A percentile compares a stretch with the other conserved stretches of the same genome.
phyloP scores from a whole-genome alignment of 2,329 filamentous ascomycete genomes.

The Pezicula radicicola region DNA sequence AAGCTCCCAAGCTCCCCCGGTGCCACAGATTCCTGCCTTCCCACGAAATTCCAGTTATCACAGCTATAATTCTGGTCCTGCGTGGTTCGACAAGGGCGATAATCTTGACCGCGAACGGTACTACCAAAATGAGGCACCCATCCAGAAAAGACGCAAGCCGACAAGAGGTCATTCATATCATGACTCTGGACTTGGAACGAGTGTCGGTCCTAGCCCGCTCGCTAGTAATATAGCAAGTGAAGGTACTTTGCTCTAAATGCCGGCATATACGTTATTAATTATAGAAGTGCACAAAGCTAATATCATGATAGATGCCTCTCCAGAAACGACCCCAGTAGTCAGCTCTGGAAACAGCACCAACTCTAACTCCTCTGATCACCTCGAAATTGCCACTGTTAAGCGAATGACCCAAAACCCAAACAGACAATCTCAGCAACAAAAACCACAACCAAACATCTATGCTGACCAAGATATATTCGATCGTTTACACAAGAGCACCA shows the following conservation, averaged over 20 bases:
- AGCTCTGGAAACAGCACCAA: slow-evolving; percentile 22
- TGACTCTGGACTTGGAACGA: slow-evolving; percentile 24
- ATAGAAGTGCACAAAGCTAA: slow-evolving; percentile 5
- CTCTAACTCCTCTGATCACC: slow-evolving; percentile 21
- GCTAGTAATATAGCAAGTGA: slow-evolving; percentile 22
- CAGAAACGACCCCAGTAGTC: slow-evolving; percentile 7
- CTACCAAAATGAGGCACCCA: slow-evolving; percentile 7
- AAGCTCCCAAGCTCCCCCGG: slow-evolving; percentile 1
- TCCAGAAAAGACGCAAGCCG: slow-evolving; percentile 10
- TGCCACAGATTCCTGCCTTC: slow-evolving; percentile 5
- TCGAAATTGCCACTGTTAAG: slow-evolving; percentile 17
- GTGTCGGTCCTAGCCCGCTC: slow-evolving; percentile 21
- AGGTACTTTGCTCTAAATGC: slow-evolving; percentile 15
- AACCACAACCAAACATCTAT: slow-evolving; percentile 20
- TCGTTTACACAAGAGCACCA: slow-evolving; percentile 27
- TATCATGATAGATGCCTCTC: slow-evolving; percentile 17
- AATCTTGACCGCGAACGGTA: slow-evolving; percentile 10
- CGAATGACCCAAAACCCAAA: not conserved
- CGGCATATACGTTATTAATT: not conserved
- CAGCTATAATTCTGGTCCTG: slow-evolving; percentile 20
- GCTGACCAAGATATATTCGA: slow-evolving; percentile 25
- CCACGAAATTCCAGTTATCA: slow-evolving; percentile 20
- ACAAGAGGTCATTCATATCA: slow-evolving; percentile 19
- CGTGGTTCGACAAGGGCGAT: slow-evolving; percentile 21
- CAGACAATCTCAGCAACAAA: slow-evolving; percentile 6